Conservation (phyloP, 2,329 filamentous ascomycete genomes). For the Tolypocladium tropicale region DNA sequence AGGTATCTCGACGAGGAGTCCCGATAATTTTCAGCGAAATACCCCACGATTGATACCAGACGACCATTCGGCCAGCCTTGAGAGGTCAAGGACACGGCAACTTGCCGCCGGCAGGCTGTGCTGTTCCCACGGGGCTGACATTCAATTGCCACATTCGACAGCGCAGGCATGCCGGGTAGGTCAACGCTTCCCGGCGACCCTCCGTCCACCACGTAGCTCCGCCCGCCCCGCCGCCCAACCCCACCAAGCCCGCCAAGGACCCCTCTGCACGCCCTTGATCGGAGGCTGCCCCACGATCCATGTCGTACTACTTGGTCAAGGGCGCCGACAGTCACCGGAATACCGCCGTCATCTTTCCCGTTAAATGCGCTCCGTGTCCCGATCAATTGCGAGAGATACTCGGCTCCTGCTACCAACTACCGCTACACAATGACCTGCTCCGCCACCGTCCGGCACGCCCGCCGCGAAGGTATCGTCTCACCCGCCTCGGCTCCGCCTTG, state of each 20-base stretch:
- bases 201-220: too few relatives aligned
- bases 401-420: not conserved
- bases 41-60: too few relatives aligned
- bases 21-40: too few relatives aligned
- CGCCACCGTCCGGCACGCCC: constrained; percentile 33
- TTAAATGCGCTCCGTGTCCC: not conserved
- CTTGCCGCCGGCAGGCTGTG: too few relatives aligned
- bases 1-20: too few relatives aligned
- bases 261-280: not conserved
- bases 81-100: too few relatives aligned
- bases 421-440: not conserved
- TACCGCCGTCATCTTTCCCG: not conserved
- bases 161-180: too few relatives aligned
- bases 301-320: not conserved
- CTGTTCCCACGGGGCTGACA: too few relatives aligned
- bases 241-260: not conserved
- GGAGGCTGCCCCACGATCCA: not conserved
- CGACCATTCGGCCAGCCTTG: too few relatives aligned
- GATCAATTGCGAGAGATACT: not conserved
- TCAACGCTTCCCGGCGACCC: too few relatives aligned
- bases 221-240: not conserved
- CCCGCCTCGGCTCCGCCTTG: not conserved
- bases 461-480: constrained; percentile 41
- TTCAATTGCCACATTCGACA: too few relatives aligned
- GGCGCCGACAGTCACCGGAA: not conserved